Evolutionary conservation across 2,329 filamentous ascomycete genomes (phyloP), one percentile per base, ranked within the genome.

Genomic region (Botrytis deweyae): DNA sequence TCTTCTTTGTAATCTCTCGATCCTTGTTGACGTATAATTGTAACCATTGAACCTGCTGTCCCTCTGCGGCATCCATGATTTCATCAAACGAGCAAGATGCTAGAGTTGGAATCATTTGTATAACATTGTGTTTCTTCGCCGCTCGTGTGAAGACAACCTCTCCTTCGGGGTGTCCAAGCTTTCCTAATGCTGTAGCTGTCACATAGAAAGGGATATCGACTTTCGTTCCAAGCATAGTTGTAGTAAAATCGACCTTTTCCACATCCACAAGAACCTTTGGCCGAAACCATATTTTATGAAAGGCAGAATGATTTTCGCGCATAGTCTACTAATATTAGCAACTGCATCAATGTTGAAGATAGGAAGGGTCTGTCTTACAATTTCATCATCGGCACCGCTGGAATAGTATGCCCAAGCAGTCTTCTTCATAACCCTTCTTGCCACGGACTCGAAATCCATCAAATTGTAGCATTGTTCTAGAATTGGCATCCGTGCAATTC

Each of bases 61-160:
- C 92, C 76, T 89, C 86, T 44, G 87, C 89, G 29, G 95, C 96
- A 82, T 98, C 96, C 77, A 97, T 86, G 74, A 99, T 97, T 84
- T 99, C 95, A 84, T 99, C 96, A 80, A 99, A 98, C 1, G 94
- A 96, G 85, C 96, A 98, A 3, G 94, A 98, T 3, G 96, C 96
- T 10, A 99, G 87, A 4, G 96, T 99, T 2, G 96, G 96, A 75
- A 99, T 98, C 96, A 99, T 99, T 84, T 99, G 96, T 75, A 98
- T 89, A 70, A 98, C 92, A 81, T 95, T 90, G 86, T 98, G 95
- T 81, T 92, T 93, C 81, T 88, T 87, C 2, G 96, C 92, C 25
- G 94, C 94, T 73, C 91, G 88, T 0, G 96, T 98, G 74, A 99
- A 88, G 16, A 97, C 87, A 8, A 98, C 94, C 83, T 99, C 96